phyloP scores from a whole-genome alignment of 352 stramenopile species.

The Phytophthora macrochlamydospora region DNA sequence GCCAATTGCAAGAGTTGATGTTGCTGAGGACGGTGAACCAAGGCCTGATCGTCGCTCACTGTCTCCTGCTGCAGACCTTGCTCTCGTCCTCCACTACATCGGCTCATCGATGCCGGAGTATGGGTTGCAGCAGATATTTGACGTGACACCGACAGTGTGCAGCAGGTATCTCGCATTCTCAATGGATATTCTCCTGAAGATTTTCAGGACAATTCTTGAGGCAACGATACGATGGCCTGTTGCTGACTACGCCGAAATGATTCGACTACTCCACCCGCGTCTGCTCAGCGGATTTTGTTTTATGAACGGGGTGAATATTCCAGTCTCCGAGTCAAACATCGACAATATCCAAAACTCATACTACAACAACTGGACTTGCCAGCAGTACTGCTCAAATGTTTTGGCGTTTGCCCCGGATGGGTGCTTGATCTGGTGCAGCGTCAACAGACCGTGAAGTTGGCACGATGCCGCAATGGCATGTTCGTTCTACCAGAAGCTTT shows the following conservation, averaged over 20 bases:
- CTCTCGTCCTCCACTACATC: conserved; percentile 21
- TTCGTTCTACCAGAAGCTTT: conserved; percentile 15
- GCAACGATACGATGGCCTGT: conserved; percentile 12
- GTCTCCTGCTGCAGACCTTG: conserved; percentile 3
- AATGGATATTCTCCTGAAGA: conserved; percentile 10
- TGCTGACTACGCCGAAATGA: conserved; percentile 11
- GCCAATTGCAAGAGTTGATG: conserved; percentile 7
- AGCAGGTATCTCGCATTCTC: conserved; percentile 18
- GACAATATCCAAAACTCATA: conserved; percentile 24
- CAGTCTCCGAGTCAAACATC: conserved; percentile 4
- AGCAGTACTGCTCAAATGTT: conserved; percentile 20
- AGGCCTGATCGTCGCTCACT: conserved; percentile 11
- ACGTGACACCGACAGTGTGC: conserved; percentile 18
- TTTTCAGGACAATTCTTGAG: conserved; percentile 1
- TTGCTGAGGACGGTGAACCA: conserved; percentile 3
- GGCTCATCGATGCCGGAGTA: conserved; percentile 19
- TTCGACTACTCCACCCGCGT: conserved; percentile 13
- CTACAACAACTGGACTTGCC: conserved; percentile 30
- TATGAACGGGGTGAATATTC: conserved; percentile 23
- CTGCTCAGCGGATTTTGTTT: conserved; percentile 19
- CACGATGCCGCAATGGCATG: conserved; percentile 20
- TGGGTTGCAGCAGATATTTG: conserved; percentile 23
- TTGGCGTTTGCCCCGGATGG: conserved; percentile 27
- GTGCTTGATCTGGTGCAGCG: conserved; percentile 6
- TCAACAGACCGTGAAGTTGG: conserved; percentile 19